phyloP scores from a whole-genome alignment of 805 yeast species.

The Metschnikowia drakensbergensis region DNA sequence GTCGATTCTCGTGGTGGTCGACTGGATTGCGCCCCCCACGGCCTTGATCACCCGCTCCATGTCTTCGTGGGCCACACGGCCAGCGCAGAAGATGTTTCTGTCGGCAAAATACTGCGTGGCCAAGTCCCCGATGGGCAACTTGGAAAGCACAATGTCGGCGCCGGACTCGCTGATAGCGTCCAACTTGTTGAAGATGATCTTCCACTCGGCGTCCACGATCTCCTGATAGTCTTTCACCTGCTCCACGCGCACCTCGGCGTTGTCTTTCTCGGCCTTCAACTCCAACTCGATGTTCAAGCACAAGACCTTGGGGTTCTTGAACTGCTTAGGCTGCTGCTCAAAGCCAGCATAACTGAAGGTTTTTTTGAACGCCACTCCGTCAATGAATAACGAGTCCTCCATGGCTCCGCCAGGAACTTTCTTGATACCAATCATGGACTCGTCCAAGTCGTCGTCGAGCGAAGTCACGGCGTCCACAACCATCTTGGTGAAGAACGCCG shows the following conservation, averaged over 20 bases:
- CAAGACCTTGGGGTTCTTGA: slow-evolving; percentile 75
- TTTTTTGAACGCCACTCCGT: slow-evolving; percentile 96
- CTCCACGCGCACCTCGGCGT: slow-evolving; percentile 96
- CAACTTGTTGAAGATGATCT: slow-evolving; percentile 81
- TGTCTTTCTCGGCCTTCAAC: slow-evolving; percentile 96
- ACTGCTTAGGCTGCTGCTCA: slow-evolving; percentile 94
- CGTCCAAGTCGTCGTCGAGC: slow-evolving; percentile 83
- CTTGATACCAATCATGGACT: slow-evolving; percentile 87
- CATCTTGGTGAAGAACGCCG: slow-evolving; percentile 90
- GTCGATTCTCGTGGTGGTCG: slow-evolving; percentile 66
- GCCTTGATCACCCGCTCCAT: slow-evolving; percentile 90
- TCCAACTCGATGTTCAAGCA: slow-evolving; percentile 90
- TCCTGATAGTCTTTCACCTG: slow-evolving; percentile 92
- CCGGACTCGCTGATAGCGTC: slow-evolving; percentile 80
- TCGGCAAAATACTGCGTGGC: slow-evolving; percentile 99
- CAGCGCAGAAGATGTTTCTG: slow-evolving; percentile 94
- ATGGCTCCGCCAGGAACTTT: slow-evolving; percentile 94
- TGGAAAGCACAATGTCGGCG: slow-evolving; percentile 88
- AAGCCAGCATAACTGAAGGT: slow-evolving; percentile 98
- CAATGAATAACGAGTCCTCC: slow-evolving; percentile 84
- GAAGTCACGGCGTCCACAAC: slow-evolving; percentile 92
- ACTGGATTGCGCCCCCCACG: slow-evolving; percentile 86
- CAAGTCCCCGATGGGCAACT: slow-evolving; percentile 94
- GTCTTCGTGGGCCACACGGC: slow-evolving; percentile 85
- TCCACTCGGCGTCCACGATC: slow-evolving; percentile 99